phyloP scores from a whole-genome alignment of 2,329 filamentous ascomycete species.

The Fusarium foetens region DNA sequence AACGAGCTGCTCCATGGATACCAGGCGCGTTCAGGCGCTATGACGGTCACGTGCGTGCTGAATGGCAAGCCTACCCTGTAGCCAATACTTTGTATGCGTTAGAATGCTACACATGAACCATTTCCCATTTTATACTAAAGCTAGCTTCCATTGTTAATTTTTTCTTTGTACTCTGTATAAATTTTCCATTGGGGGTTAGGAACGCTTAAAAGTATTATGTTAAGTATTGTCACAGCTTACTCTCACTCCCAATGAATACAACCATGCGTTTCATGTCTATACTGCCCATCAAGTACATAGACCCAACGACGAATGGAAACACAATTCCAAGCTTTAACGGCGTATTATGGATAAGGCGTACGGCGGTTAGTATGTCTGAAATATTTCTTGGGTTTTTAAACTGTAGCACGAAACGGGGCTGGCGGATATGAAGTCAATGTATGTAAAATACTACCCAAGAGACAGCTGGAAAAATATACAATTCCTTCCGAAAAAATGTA shows the following conservation, averaged over 20 bases:
- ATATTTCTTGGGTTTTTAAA: not conserved
- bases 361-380: not conserved
- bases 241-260: not conserved
- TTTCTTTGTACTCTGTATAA: too few relatives aligned
- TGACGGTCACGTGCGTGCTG: conserved; percentile 43
- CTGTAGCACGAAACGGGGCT: not conserved
- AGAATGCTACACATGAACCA: not conserved
- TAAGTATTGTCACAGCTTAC: too few relatives aligned
- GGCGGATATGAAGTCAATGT: not conserved
- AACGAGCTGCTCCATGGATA: conserved; percentile 34
- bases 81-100: not conserved
- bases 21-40: conserved; percentile 43
- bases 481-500: too few relatives aligned
- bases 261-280: not conserved
- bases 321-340: not conserved
- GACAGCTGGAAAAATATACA: not conserved
- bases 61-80: conserved; percentile 11
- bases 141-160: too few relatives aligned
- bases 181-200: too few relatives aligned
- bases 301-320: not conserved
- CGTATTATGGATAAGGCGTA: not conserved
- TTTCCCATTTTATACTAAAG: too few relatives aligned
- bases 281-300: not conserved
- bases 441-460: not conserved
- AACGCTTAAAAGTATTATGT: too few relatives aligned